Evolutionary conservation across 495 filamentous ascomycete species (phyloP), one percentile per base, ranked within the genome.

Genomic region (Penicillium samsonianum): DNA sequence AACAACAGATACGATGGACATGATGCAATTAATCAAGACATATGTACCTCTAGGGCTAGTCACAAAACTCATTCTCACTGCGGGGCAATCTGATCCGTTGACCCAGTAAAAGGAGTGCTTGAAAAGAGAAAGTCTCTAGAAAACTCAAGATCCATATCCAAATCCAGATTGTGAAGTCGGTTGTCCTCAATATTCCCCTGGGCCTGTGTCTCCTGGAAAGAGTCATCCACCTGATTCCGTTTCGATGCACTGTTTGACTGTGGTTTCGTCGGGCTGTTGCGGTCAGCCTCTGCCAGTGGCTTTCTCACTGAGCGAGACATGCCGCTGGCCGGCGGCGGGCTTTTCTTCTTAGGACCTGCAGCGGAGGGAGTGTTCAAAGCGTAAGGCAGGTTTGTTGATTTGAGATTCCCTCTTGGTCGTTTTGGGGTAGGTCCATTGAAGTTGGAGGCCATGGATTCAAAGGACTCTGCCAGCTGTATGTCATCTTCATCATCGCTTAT

Each of bases 91-190:
- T 55, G 55, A 33, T 66, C 63, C 45, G 68, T 66, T 1, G 67
- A 59, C 1, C 63, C 61, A 10, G 73, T 71, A 19, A 73, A 59
- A 8, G 70, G 65, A 11, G 73, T 71, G 31, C 67, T 73, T 1
- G 66, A 69, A 30, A 74, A 74, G 19, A 77, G 31, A 28, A 71
- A 74, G 38, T 73, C 70, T 42, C 63, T 72, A 0, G 74, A 71
- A 25, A 74, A 74, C 49, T 77, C 73, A 35, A 75, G 37, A 55
- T 77, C 74, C 71, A 74, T 64, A 46, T 74, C 71, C 38, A 75
- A 46, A 35, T 72, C 66, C 8, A 77, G 38, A 26, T 64, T 57
- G 26, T 67, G 70, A 8, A 74, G 50, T 14, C 59, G 60, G 47
- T 71, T 69, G 5, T 67, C 69, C 38, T 65, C 60, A 9, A 25